Evolutionary conservation across 352 stramenopile species (phyloP).

Genomic region (Phytophthora nicotianae): DNA sequence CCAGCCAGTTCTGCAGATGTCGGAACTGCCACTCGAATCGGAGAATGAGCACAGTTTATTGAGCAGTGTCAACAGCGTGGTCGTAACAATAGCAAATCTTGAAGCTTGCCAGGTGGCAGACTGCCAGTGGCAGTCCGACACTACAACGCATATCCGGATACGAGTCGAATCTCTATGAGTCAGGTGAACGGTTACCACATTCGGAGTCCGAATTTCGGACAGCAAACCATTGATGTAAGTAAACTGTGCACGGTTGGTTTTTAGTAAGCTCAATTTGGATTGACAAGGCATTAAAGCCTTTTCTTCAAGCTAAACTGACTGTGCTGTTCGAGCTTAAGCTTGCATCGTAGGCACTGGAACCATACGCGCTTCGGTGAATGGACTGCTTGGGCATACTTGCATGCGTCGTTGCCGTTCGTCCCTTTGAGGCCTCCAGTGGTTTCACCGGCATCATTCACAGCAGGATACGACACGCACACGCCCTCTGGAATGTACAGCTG

Average conservation of each 20-base stretch:
- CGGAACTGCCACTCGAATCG: neutral
- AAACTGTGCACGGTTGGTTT: too few species aligned
- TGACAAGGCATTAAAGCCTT: neutral
- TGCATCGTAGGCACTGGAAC: neutral
- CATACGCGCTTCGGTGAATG: neutral
- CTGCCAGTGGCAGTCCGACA: neutral
- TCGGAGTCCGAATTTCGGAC: too few species aligned
- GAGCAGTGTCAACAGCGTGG: neutral
- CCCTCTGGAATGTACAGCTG: neutral
- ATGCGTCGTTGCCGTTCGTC: slow-evolving; percentile 8
- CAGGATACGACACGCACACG: slow-evolving; percentile 8
- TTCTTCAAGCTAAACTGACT: neutral
- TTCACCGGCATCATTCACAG: slow-evolving; percentile 3
- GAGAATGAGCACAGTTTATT: neutral
- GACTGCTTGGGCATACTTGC: slow-evolving; percentile 9
- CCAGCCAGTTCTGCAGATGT: neutral
- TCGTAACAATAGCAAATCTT: slow-evolving; percentile 3
- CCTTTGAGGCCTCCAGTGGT: too few species aligned
- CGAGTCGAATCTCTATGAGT: too few species aligned
- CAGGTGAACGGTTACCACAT: too few species aligned
- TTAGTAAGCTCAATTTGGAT: neutral
- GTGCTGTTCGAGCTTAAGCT: slow-evolving; percentile 6
- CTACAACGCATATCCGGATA: neutral
- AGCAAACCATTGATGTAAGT: too few species aligned
- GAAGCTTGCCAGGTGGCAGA: slow-evolving; percentile 5